A percentile compares a stretch with the other conserved stretches of the same genome.
phyloP scores from a whole-genome alignment of 352 stramenopile genomes.

The Lagenidium sp. region DNA sequence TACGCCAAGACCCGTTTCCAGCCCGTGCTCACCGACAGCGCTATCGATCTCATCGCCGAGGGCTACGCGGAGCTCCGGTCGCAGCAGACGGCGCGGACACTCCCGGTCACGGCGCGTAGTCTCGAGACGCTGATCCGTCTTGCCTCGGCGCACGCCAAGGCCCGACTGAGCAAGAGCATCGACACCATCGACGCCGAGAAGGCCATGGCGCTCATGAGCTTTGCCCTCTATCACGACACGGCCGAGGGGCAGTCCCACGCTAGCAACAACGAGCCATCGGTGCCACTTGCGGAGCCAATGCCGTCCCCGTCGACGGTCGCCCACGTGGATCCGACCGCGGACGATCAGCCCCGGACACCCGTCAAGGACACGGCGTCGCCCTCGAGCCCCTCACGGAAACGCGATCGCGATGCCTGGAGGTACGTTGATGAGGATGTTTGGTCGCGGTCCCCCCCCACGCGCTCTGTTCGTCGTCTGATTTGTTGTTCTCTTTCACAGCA shows the following conservation, averaged over 20 bases:
- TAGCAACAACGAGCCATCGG: constrained; percentile 1
- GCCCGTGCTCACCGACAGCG: constrained; percentile 73
- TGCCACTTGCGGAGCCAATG: constrained; percentile 7
- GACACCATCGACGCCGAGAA: constrained; percentile 77
- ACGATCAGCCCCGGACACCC: constrained; percentile 1
- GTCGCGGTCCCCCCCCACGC: too few species aligned
- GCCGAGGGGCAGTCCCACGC: constrained; percentile 25
- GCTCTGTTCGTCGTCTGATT: too few species aligned
- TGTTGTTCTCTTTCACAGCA: constrained; percentile 16
- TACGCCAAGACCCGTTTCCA: constrained; percentile 96
- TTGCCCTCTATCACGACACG: constrained; percentile 96
- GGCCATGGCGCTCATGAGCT: constrained; percentile 96
- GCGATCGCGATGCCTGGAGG: constrained; percentile 51
- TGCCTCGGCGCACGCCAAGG: constrained; percentile 96
- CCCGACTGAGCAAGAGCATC: constrained; percentile 86
- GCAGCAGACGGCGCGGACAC: constrained; percentile 89
- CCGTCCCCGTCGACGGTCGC: constrained; percentile 4
- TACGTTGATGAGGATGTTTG: too few species aligned
- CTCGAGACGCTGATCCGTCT: constrained; percentile 99
- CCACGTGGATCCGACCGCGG: constrained; percentile 2
- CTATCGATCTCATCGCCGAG: constrained; percentile 93
- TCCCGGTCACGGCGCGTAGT: constrained; percentile 96
- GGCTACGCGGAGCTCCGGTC: constrained; percentile 96
- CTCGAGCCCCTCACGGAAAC: constrained; percentile 53
- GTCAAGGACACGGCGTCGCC: constrained; percentile 2